Percentiles rank a stretch among this genome's conserved stretches.
These are phyloP conservation scores for Dryas alaskensis DNA, from an alignment of 306 rosid genomes.

Conservation along the genomic window DNA sequence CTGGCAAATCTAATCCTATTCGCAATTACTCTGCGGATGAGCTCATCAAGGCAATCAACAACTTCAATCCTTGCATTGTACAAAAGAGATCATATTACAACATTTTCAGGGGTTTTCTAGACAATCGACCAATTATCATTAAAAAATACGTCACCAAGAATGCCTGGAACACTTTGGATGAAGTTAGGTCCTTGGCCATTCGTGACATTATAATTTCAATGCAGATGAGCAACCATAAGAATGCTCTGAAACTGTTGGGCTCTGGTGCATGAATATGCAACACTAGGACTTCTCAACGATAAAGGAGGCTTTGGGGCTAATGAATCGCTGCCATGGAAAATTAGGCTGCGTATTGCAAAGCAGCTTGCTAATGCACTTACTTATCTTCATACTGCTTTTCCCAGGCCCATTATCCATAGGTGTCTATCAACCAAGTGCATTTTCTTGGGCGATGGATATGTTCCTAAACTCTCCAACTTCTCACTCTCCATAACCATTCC, in stretches of 20 bases:
- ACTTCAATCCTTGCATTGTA: background rate
- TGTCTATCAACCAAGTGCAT: background rate
- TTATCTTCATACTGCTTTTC: conserved; percentile 3
- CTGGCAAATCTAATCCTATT: conserved; percentile 1
- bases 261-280: background rate
- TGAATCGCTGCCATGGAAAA: background rate
- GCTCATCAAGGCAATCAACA: background rate
- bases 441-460: background rate
- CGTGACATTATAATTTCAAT: background rate
- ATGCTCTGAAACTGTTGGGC: background rate
- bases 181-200: background rate
- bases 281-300: background rate
- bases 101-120: background rate
- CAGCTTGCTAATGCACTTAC: background rate
- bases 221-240: background rate
- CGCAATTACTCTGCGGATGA: background rate
- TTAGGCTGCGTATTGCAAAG: background rate
- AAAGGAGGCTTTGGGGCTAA: background rate
- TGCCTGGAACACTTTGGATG: too few relatives aligned
- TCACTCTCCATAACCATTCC: background rate
- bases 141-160: background rate
- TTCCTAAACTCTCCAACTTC: background rate
- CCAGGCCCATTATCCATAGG: background rate
- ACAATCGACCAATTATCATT: background rate
- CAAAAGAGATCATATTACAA: background rate